Base-by-base conservation (phyloP, 2,329 filamentous ascomycete species). In the Diaporthe caulivora region DNA sequence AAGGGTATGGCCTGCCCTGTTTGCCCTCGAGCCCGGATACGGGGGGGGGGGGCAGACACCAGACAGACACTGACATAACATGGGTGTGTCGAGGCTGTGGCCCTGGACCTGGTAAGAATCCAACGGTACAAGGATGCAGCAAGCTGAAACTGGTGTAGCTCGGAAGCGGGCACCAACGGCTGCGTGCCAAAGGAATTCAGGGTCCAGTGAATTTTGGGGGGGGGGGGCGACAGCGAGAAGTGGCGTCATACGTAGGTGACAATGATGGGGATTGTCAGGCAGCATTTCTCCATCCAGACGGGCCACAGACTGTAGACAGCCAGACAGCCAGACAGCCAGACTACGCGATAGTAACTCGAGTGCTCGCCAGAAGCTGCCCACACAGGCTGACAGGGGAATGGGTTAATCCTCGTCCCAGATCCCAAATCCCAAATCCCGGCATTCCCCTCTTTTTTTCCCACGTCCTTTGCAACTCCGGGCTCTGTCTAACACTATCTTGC, bases 201-300 rank as follows among this genome's bases (percentile, higher is more conserved):
- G 54, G 51, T 54, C 65, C 65, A 42, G 24, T 8, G 65, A 26
- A 18, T 55, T 55, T 44, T 40, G 8, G 11, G 37, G 37, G 37
- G 37, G 7, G 8, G 11, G 37, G 37, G 37, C 7, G 7, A 34
- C 49, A 10, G 21, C 29, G 31, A 21, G n/a, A 4, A 70, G 47
- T 47, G 54, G 54, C 68, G 68, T 70, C 68, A 70, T 70, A 65
- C 15, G 54, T 57, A 51, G 26, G 55, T 34, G 31, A 64, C 2
- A 18, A 40, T 29, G 26, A 37, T 60, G 44, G n/a, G n/a, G 72
- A 74, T 72, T 72, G 70, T 74, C 73, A 74, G 73, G 73, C 73
- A 74, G 64, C 70, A 74, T 58, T 72, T 72, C 73, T 70, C 53
- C n/a, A 72, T 74, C 29, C n/a, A 72, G 70, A 21, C 24, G 18